These are phyloP conservation scores for Buddleja alternifolia DNA, from an alignment of 257 asterid genomes.

Conservation along the genomic window DNA sequence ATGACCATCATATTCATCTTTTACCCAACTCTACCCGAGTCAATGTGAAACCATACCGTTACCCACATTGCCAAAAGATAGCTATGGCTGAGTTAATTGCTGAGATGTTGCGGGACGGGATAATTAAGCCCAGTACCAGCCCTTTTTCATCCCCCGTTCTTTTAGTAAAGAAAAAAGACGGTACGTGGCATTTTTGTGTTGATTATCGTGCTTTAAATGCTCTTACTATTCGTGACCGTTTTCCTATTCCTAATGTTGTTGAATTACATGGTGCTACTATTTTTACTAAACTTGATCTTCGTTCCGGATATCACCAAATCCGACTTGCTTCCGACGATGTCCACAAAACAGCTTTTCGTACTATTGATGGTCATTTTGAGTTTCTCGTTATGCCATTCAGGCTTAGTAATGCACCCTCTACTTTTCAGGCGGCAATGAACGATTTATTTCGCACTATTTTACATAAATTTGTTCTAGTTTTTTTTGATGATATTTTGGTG, in stretches of 20 bases:
- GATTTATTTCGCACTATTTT: not conserved
- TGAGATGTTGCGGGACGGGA: not conserved
- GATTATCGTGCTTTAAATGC: too few relatives aligned
- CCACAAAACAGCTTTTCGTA: conserved; percentile 6
- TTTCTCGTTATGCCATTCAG: too few relatives aligned
- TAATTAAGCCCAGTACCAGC: too few relatives aligned
- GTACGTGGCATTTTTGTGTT: too few relatives aligned
- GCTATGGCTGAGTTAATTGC: not conserved
- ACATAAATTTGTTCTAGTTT: not conserved
- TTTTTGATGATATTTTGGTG: conserved; percentile 16
- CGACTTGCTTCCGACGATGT: not conserved
- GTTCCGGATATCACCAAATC: too few relatives aligned
- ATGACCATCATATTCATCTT: not conserved
- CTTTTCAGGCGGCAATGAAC: conserved; percentile 21
- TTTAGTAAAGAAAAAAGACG: too few relatives aligned
- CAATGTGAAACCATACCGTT: not conserved
- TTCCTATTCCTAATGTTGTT: not conserved
- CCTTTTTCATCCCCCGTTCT: too few relatives aligned
- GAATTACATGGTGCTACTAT: not conserved
- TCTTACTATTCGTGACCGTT: not conserved
- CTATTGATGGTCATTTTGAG: conserved; percentile 7
- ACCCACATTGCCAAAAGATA: not conserved
- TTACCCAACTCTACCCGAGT: not conserved
- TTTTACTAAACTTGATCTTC: not conserved
- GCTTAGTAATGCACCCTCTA: not conserved